A percentile compares a stretch with the other conserved stretches of the same genome.
Conservation (phyloP, 768 basidiomycete species). For the Paxillus involutus region DNA sequence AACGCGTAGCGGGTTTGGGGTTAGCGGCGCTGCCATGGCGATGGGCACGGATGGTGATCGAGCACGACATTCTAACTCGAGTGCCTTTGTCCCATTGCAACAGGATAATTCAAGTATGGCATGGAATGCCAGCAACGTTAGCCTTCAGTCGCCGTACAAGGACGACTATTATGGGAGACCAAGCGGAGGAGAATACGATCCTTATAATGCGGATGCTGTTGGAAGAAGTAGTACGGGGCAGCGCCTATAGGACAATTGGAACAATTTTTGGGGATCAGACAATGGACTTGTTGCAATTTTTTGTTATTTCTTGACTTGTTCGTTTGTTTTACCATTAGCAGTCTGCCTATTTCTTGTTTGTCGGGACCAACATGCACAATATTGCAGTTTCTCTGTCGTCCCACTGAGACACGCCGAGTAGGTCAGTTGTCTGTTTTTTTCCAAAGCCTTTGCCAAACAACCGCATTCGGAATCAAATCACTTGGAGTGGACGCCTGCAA, state of each 20-base stretch:
- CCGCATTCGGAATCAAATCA: background rate
- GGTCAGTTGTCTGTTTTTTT: conserved; percentile 8
- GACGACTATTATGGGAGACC: conserved; percentile 26
- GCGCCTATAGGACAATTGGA: conserved; percentile 17
- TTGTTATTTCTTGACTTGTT: background rate
- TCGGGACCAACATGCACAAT: background rate
- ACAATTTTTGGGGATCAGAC: background rate
- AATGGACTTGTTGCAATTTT: background rate
- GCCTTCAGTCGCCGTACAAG: conserved; percentile 41
- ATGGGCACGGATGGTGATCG: conserved; percentile 21
- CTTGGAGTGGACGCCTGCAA: too few species aligned
- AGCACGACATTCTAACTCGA: conserved; percentile 56
- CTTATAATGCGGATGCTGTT: conserved; percentile 22
- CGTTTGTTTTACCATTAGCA: background rate
- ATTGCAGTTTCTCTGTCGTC: background rate
- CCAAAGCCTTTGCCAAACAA: conserved; percentile 15
- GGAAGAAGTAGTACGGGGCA: conserved; percentile 27
- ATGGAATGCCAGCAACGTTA: conserved; percentile 57
- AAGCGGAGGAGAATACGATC: conserved; percentile 20
- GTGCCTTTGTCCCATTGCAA: conserved; percentile 70
- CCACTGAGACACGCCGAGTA: background rate
- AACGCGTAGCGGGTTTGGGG: conserved; percentile 26
- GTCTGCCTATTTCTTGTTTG: background rate
- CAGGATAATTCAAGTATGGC: conserved; percentile 57
- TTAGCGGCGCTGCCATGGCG: conserved; percentile 17